Conservation (phyloP, 2,329 filamentous ascomycete genomes). For the Diaporthe aspalathi region DNA sequence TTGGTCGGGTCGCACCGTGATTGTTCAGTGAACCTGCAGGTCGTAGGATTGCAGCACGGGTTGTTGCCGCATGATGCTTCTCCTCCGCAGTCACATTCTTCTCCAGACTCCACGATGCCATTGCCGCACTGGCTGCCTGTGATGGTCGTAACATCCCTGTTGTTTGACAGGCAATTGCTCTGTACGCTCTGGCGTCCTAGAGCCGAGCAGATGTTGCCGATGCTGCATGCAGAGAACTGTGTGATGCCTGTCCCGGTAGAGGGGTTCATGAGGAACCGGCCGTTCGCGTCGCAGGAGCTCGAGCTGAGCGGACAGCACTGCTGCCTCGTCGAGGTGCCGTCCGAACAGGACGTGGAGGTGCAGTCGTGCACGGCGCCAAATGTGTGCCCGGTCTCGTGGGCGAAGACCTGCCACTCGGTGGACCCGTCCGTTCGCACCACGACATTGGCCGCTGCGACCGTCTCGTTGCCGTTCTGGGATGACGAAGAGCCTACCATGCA, state of each 20-base stretch:
- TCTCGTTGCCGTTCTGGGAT: constrained; percentile 69
- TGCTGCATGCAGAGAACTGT: constrained; percentile 85
- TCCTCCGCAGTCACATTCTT: constrained; percentile 97
- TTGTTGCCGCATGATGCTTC: constrained; percentile 77
- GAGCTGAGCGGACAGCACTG: constrained; percentile 83
- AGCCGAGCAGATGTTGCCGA: constrained; percentile 94
- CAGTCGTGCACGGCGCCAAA: constrained; percentile 98
- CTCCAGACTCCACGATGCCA: constrained; percentile 92
- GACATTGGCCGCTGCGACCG: constrained; percentile 87
- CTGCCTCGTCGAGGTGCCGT: constrained; percentile 64
- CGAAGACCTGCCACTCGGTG: constrained; percentile 94
- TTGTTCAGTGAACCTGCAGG: constrained; percentile 82
- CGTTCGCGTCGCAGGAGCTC: constrained; percentile 77
- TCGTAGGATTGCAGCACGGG: constrained; percentile 83
- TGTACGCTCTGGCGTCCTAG: constrained; percentile 82
- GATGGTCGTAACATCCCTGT: constrained; percentile 84
- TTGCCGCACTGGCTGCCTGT: constrained; percentile 91
- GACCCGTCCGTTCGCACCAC: constrained; percentile 76
- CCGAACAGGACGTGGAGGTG: constrained; percentile 72
- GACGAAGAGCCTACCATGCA: constrained; percentile 73
- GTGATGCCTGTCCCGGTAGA: constrained; percentile 80
- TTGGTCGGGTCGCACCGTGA: constrained; percentile 85
- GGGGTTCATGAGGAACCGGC: constrained; percentile 95
- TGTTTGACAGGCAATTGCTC: constrained; percentile 82
- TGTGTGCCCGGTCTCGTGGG: constrained; percentile 93